Evolutionary conservation across 345 rosid genomes (phyloP).

Genomic region (Eucalyptus globulus): DNA sequence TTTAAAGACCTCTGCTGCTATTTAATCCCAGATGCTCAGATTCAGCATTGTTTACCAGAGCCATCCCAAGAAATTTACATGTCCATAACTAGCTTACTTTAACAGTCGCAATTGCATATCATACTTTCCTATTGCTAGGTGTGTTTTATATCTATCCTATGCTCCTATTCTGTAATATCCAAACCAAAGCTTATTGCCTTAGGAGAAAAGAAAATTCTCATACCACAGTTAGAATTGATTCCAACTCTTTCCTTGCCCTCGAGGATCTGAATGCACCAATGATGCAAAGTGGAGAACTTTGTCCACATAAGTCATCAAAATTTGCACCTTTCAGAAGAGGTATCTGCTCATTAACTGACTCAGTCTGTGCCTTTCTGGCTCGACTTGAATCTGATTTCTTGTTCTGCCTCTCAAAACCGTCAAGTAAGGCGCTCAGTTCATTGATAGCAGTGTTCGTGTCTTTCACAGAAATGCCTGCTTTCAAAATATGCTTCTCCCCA

Average conservation of each 20-base stretch:
- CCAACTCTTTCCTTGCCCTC: conserved; percentile 46
- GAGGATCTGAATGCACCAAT: conserved; percentile 72
- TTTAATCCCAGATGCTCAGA: neutral
- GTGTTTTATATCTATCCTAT: neutral
- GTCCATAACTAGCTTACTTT: neutral
- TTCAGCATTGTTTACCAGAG: neutral
- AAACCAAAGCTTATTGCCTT: neutral
- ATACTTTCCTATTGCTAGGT: neutral
- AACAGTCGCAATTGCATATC: neutral
- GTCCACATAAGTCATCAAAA: conserved; percentile 58
- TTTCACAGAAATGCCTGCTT: conserved; percentile 64
- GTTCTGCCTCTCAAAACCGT: conserved; percentile 62
- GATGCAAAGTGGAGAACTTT: conserved; percentile 60
- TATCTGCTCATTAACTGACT: conserved; percentile 17
- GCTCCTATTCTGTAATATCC: neutral
- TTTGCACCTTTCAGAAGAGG: conserved; percentile 39
- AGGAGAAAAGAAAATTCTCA: neutral
- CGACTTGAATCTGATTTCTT: conserved; percentile 44
- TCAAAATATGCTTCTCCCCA: conserved; percentile 63
- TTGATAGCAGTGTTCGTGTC: conserved; percentile 56
- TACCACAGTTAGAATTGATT: conserved; percentile 46
- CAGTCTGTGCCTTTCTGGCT: conserved; percentile 20
- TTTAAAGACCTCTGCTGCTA: neutral
- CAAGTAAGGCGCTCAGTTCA: conserved; percentile 54
- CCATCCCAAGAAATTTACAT: neutral